These are phyloP conservation scores for Claviceps sp. DNA, from an alignment of 2,329 filamentous ascomycete genomes.

Conservation along the genomic window DNA sequence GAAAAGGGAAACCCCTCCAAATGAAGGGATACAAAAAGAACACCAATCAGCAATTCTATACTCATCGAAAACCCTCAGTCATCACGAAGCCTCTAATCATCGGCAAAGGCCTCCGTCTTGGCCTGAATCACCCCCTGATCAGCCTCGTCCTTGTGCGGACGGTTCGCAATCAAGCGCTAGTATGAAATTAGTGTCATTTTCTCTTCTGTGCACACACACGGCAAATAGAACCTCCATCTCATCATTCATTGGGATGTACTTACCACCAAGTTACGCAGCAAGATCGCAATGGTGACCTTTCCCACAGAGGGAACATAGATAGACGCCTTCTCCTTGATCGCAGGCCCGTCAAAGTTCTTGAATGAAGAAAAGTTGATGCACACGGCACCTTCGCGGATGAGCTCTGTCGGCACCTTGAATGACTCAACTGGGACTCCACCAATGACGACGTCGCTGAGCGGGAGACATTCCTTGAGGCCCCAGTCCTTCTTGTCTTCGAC, in stretches of 20 bases:
- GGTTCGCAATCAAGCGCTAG: constrained; percentile 40
- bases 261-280: constrained; percentile 80
- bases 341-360: constrained; percentile 77
- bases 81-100: constrained; percentile 14
- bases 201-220: neutral
- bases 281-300: constrained; percentile 89
- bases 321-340: constrained; percentile 87
- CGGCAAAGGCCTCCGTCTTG: constrained; percentile 27
- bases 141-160: constrained; percentile 24
- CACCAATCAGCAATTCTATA: too few relatives aligned
- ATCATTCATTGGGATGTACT: constrained; percentile 21
- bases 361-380: constrained; percentile 98
- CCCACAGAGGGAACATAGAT: constrained; percentile 96
- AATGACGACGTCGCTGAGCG: constrained; percentile 87
- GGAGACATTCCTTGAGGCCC: constrained; percentile 67
- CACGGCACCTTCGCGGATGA: constrained; percentile 81
- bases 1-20: too few relatives aligned
- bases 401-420: constrained; percentile 77
- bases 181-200: constrained; percentile 12
- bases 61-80: too few relatives aligned
- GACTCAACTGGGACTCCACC: constrained; percentile 77
- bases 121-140: constrained; percentile 23
- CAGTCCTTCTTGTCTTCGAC: constrained; percentile 72
- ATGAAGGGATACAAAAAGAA: too few relatives aligned
- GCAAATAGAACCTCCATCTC: neutral